These are phyloP conservation scores for Coniochaeta ligniaria DNA, from an alignment of 2,329 filamentous ascomycete genomes.

Conservation along the genomic window DNA sequence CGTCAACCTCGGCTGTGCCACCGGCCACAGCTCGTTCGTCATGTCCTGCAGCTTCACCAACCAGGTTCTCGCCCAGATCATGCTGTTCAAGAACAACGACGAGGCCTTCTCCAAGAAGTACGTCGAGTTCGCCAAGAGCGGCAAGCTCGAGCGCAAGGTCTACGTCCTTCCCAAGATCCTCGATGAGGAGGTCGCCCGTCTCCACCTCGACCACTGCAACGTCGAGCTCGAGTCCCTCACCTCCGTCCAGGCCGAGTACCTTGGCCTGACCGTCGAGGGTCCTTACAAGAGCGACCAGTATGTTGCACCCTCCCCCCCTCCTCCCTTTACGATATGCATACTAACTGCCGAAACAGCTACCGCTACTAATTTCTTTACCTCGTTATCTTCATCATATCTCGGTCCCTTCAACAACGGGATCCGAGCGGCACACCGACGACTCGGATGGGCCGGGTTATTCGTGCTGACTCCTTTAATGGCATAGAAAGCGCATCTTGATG, in stretches of 20 bases:
- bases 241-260: slow-evolving; percentile 86
- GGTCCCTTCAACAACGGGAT: slow-evolving; percentile 2
- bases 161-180: slow-evolving; percentile 98
- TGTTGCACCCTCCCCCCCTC: slow-evolving; percentile 20
- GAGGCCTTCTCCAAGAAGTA: slow-evolving; percentile 87
- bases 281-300: slow-evolving; percentile 96
- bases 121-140: slow-evolving; percentile 87
- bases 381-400: not conserved
- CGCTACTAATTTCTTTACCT: slow-evolving; percentile 51
- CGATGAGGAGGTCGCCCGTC: slow-evolving; percentile 94
- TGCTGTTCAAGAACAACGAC: slow-evolving; percentile 91
- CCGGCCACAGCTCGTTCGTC: slow-evolving; percentile 98
- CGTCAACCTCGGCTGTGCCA: slow-evolving; percentile 98
- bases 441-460: not conserved
- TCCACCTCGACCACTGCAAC: slow-evolving; percentile 91
- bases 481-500: slow-evolving; percentile 4
- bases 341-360: slow-evolving; percentile 38
- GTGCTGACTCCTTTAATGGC: slow-evolving; percentile 3
- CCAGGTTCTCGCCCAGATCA: slow-evolving; percentile 99
- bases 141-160: slow-evolving; percentile 86
- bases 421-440: not conserved
- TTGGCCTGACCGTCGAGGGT: slow-evolving; percentile 76
- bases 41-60: slow-evolving; percentile 99
- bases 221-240: slow-evolving; percentile 86
- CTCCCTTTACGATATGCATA: not conserved